Evolutionary conservation across 208 protist genomes (phyloP), one percentile per base, ranked within the genome.

Genomic region (Acanthamoeba lenticulata): DNA sequence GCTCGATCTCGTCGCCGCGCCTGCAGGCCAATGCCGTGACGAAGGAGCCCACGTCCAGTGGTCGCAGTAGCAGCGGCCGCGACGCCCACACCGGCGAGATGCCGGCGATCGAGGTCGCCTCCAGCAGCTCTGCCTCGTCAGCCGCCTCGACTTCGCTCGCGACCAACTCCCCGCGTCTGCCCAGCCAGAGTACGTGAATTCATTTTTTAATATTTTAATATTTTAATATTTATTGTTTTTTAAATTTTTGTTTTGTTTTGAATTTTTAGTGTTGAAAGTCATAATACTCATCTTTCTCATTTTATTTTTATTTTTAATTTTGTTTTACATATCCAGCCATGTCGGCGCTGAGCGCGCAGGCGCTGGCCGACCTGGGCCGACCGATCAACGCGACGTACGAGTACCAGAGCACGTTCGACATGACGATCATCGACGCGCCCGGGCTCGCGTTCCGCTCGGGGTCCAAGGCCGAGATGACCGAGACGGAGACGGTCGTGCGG

Each of bases 401-500:
- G 44, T 85, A 85, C 45, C 74, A 55, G 42, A n/a, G 32, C 74
- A 85, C 74, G 9, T 85, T 85, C 74, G 74, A 85, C 74, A 85
- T 85, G 74, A 85, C 19, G 21, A 7, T 85, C 3, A 85, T 85
- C 74, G 74, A 85, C 29, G 74, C 45, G 1, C 74, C 74, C 15
- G 74, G 74, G 2, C 29, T 85, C 19, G 74, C 74, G 3, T 85
- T 85, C 44, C 38, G 74, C 13, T 85, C 74, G 24, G 74, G 74
- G 21, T 38, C 74, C 27, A 85, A 85, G 74, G 44, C 40, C 29
- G 74, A 85, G 74, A 85, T 85, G 74, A 85, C 2, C 6, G 74
- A 47, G 24, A 85, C 74, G 15, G 74, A 85, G 44, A 85, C 11
- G 19, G 74, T 36, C n/a, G 67, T 72, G 52, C 83, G 83, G 29